Conservation (phyloP, 2,329 filamentous ascomycete genomes). For the Colletotrichum tropicale region DNA sequence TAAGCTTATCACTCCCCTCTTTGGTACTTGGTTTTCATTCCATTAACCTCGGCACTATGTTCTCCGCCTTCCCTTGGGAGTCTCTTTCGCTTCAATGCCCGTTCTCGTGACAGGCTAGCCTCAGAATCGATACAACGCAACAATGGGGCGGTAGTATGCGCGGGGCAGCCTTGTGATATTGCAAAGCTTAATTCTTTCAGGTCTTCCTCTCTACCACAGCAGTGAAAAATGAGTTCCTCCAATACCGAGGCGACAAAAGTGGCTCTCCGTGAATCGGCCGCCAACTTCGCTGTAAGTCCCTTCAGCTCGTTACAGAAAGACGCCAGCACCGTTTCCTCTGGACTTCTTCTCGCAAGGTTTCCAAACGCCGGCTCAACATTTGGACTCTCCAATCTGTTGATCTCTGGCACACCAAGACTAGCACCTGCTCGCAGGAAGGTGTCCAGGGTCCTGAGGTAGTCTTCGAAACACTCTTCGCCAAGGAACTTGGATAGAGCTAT, state of each 20-base stretch:
- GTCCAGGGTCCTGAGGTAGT: neutral
- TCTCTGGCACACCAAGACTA: neutral
- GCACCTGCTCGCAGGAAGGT: neutral
- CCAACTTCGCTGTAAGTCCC: fast-evolving
- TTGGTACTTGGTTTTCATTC: too few relatives aligned
- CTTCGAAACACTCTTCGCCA: neutral
- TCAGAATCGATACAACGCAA: too few relatives aligned
- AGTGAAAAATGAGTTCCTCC: neutral
- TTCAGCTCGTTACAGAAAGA: neutral
- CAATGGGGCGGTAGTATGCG: too few relatives aligned
- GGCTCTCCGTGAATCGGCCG: neutral
- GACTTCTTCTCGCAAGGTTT: neutral
- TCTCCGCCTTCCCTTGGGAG: too few relatives aligned
- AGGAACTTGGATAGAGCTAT: neutral
- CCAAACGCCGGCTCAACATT: neutral
- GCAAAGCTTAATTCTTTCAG: fast-evolving
- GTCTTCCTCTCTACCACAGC: neutral
- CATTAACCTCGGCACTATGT: too few relatives aligned
- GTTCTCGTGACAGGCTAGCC: too few relatives aligned
- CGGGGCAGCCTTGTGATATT: neutral
- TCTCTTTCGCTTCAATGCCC: too few relatives aligned
- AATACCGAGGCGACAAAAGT: fast-evolving
- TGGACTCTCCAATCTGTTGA: neutral
- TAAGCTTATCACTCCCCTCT: too few relatives aligned
- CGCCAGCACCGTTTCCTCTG: neutral